Base-by-base conservation (phyloP, 768 basidiomycete genomes). In the Termitomyces sp. region DNA sequence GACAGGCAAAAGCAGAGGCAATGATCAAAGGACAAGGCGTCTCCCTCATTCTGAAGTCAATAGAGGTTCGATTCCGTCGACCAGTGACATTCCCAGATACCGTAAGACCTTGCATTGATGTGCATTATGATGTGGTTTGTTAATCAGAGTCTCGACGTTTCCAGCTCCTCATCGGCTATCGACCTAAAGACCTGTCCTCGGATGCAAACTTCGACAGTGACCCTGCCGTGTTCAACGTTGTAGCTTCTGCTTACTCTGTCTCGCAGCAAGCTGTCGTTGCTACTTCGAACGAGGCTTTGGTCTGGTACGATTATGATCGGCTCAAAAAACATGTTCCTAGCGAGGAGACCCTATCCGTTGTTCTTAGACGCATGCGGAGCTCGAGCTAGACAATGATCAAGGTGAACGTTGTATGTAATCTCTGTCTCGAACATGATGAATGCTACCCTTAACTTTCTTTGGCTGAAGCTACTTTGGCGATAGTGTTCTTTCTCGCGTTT, bases 71-170 rank as follows among this genome's bases (percentile, higher is more conserved):
- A 60, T 91, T 81, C 67, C 80, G 80, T 55, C 76, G 83, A 21
- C 89, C 89, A 0, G 87, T 90, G 11, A 83, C 81, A 12, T 90
- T 78, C 62, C 89, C 89, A 24, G 88, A 90, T 68, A 88, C 87
- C 10, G 86, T 87, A 58, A 48, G 80, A 11, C 24, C 44, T 22
- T 38, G 5, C 32, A 22, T 38, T 26, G 15, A 19, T 22, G 19
- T 22, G 41, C 32, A 14, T 15, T 7, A 12, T 8, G 38, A 1
- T 14, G 2, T 14, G n/a, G 6, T 28, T n/a, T n/a, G n/a, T n/a
- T n/a, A 19, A 24, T 43, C 58, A 53, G 40, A 24, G 50, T 54
- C 37, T 45, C 46, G 9, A 40, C 21, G 38, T 53, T 46, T 42
- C 53, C 61, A 86, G 85, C 72, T 90, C 15, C 71, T 90, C 22